Evolutionary conservation across 1,139 yeast genomes (phyloP), one percentile per base, ranked within the genome.

Genomic region (Magnusiomyces ingens): DNA sequence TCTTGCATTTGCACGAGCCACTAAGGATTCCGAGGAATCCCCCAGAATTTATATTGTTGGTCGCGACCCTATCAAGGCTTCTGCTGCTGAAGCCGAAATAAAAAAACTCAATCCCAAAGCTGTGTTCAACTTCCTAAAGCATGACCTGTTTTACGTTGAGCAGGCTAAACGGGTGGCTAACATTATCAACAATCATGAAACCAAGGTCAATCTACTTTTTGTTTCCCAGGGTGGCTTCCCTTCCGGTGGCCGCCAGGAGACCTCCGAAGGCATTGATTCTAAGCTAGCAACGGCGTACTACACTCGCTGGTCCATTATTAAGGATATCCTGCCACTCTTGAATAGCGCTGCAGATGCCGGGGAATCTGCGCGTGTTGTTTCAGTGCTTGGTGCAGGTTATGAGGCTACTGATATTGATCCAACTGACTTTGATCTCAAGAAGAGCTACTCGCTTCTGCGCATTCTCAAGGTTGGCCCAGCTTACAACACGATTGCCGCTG

Each of bases 1-100:
- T 32, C 63, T 60, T 54, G 54, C 57, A 36, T 64, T 64, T 54
- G 71, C 67, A 17, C 57, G 56, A 48, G 58, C 62, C 50, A 60
- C 65, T 32, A 53, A 55, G 15, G 45, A 51, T n/a, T 43, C 21
- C n/a, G 15, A 26, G 12, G n/a, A n/a, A 5, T 17, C 41, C 10
- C 70, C 71, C 12, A 63, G 63, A 1, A 55, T 66, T n/a, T 67
- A 67, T 58, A 58, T 67, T 48, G 59, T 66, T n/a, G 71, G 71
- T 0, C 60, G 71, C 29, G 62, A 58, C 53, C 59, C 55, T 50
- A 53, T 45, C 4, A 56, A 62, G 4, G 71, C 65, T 3, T 53
- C 55, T 6, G 29, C 45, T 13, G 60, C 67, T 2, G 40, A 60
- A n/a, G 49, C 40, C 17, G 56, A 61, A 29, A 58, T 67, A 50